Conservation (phyloP, 2,329 filamentous ascomycete genomes). For the Aspergillus latus region DNA sequence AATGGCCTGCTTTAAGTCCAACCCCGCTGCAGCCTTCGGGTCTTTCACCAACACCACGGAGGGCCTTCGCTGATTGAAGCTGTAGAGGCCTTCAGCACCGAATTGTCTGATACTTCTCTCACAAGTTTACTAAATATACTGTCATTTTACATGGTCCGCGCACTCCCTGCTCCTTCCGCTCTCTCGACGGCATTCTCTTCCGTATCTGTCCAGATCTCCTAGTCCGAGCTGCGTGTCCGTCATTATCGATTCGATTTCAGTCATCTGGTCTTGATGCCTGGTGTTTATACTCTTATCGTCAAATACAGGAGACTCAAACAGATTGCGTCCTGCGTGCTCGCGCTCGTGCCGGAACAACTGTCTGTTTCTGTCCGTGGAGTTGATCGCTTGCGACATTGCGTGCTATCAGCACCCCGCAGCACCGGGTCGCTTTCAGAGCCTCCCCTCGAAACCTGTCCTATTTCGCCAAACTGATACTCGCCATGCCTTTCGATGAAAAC, state of each 20-base stretch:
- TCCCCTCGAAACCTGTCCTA: background rate
- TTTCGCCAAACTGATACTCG: slow-evolving; percentile 5
- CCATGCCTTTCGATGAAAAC: slow-evolving; percentile 47
- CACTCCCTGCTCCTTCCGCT: background rate
- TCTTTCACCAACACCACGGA: background rate
- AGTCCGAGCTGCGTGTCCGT: background rate
- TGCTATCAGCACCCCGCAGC: slow-evolving; percentile 5
- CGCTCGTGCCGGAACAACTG: background rate
- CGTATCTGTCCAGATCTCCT: background rate
- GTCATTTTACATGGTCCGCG: background rate
- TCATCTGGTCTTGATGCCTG: background rate
- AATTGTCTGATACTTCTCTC: background rate
- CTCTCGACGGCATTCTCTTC: background rate
- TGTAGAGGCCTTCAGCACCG: background rate
- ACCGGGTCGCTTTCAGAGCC: background rate
- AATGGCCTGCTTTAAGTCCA: background rate
- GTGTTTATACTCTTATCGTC: background rate
- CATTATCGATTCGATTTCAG: background rate
- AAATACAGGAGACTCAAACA: background rate
- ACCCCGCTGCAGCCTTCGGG: background rate
- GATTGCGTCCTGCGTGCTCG: background rate
- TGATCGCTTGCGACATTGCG: slow-evolving; percentile 1
- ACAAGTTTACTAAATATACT: background rate
- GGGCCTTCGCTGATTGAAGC: background rate
- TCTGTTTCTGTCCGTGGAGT: background rate